Base-by-base conservation (phyloP, 75 land plant species). In the Chamaecyparis obtusa region DNA sequence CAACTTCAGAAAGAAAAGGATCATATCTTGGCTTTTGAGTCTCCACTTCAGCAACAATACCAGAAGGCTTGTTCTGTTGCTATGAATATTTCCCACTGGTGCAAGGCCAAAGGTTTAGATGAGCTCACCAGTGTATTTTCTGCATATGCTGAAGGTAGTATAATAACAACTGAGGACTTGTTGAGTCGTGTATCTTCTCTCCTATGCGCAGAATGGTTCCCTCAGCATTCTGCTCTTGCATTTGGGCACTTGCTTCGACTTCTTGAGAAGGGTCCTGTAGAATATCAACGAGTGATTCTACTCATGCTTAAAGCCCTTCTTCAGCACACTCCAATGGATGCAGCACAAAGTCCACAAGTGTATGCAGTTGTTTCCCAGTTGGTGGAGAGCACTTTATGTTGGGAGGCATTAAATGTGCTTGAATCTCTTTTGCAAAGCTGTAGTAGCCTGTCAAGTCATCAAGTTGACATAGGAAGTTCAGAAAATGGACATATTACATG, bases 371-470 rank as follows among this genome's bases (percentile, higher is more conserved):
- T 98, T 39, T 98, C 99, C 19, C 99, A 98, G 90, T 89, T 98
- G n/a, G 95, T 98, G n/a, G 99, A 98, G 88, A 95, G 99, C 88
- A 92, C 95, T 41, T 90, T 98, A 56, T 97, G 97, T 83, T 91
- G 90, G 93, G 99, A 98, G 88, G 99, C 99, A n/a, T 88, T 97
- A 77, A 94, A 90, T 88, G 99, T 98, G 32, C 87, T 97, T 84
- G 99, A 98, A 90, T 99, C 99, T 75, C 95, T 98, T 84, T 64
- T 98, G 39, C 97, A 95, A 84, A 98, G 99, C 87, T 96, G 99
- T 64, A 91, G 96, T 86, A 92, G 91, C 67, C 16, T 92, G 81
- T 78, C 90, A 15, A 49, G 86, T 13, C 92, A 94, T 35, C 79
- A 89, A 7, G 91, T 92, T 57, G 91, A 93, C 15, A 55, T 76